phyloP scores from a whole-genome alignment of 169 alveolate genomes.

The Plasmodium gonderi region DNA sequence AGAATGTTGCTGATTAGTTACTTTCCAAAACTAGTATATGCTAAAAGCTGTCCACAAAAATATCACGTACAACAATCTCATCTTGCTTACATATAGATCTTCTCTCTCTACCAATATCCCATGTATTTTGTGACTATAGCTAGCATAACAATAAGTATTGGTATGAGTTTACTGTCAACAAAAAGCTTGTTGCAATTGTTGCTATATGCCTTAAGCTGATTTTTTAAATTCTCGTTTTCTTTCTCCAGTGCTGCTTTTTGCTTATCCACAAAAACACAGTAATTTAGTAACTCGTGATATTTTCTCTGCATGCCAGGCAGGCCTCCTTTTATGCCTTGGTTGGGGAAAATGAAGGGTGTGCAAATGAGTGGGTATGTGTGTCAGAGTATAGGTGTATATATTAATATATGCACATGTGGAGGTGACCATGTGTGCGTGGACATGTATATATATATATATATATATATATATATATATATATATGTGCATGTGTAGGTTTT shows the following conservation, averaged over 20 bases:
- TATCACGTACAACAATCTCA: neutral
- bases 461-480: neutral
- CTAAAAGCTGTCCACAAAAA: neutral
- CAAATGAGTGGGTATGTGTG: neutral
- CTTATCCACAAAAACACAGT: conserved; percentile 90
- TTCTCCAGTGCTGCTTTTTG: conserved; percentile 83
- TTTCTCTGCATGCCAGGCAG: conserved; percentile 78
- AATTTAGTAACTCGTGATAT: conserved; percentile 89
- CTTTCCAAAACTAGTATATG: neutral
- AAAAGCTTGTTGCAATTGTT: conserved; percentile 49
- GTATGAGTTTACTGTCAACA: conserved; percentile 54
- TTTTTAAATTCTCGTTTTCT: conserved; percentile 84
- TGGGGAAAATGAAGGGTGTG: conserved; percentile 2
- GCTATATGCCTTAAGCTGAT: conserved; percentile 59
- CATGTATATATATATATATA: neutral
- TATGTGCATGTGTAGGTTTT: neutral
- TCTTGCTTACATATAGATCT: neutral
- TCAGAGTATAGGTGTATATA: neutral
- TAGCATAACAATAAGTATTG: conserved; percentile 41
- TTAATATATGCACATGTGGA: neutral
- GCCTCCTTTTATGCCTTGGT: conserved; percentile 78
- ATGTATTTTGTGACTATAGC: conserved; percentile 61
- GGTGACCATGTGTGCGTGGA: neutral
- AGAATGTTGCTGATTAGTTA: neutral
- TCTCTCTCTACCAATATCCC: conserved; percentile 58